These are phyloP conservation scores for Sclerotinia nivalis DNA, from an alignment of 2,329 filamentous ascomycete genomes.

Conservation along the genomic window DNA sequence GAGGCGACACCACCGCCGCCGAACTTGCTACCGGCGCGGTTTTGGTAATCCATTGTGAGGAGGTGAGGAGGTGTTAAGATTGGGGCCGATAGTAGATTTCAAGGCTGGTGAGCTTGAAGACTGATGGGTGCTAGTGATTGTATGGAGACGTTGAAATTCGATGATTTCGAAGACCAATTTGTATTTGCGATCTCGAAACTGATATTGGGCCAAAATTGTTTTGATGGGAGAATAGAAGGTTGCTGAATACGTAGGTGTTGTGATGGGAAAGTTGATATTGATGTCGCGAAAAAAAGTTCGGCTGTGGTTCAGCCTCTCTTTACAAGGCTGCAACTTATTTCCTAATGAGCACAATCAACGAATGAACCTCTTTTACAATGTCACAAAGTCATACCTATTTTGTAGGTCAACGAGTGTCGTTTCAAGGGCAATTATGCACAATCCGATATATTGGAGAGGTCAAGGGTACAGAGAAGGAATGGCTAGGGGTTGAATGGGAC, in stretches of 20 bases:
- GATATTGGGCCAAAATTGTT: not conserved
- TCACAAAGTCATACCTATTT: slow-evolving; percentile 39
- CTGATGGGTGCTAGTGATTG: not conserved
- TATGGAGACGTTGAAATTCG: not conserved
- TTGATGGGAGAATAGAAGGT: not conserved
- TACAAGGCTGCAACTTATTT: slow-evolving; percentile 24
- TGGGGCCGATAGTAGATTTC: not conserved
- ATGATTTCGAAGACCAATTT: not conserved
- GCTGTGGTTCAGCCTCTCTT: slow-evolving; percentile 35
- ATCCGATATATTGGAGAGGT: slow-evolving; percentile 81
- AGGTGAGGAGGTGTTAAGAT: not conserved
- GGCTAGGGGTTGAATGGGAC: slow-evolving; percentile 98
- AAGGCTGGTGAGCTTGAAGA: slow-evolving; percentile 3
- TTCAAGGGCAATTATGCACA: slow-evolving; percentile 75
- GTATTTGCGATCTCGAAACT: not conserved
- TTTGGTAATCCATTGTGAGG: slow-evolving; percentile 72
- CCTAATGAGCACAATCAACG: slow-evolving; percentile 19
- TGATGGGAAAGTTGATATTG: slow-evolving; percentile 18
- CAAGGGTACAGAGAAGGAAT: slow-evolving; percentile 64
- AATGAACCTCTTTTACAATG: slow-evolving; percentile 32
- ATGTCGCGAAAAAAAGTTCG: slow-evolving; percentile 27
- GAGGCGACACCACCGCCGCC: slow-evolving; percentile 96
- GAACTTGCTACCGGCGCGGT: slow-evolving; percentile 95
- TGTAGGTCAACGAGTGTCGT: slow-evolving; percentile 77
- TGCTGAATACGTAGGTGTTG: not conserved